These are phyloP conservation scores for Yamadazyma blattariae DNA, from an alignment of 1,139 yeast genomes.

Conservation along the genomic window DNA sequence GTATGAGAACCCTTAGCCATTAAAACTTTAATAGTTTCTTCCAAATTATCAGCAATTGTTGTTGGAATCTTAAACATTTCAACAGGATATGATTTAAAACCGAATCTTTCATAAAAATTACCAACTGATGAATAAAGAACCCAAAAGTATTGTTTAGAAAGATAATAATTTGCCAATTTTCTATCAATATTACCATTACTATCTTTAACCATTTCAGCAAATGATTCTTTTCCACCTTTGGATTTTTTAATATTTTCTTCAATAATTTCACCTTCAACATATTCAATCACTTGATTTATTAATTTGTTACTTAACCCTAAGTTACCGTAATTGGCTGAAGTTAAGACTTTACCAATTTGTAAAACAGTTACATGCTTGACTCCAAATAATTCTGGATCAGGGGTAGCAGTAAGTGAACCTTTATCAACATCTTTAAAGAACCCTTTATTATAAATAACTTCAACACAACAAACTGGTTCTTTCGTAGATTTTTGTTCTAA, in stretches of 20 bases:
- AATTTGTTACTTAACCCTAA: constrained; percentile 31
- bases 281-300: constrained; percentile 26
- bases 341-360: constrained; percentile 28
- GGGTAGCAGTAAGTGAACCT: constrained; percentile 26
- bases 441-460: constrained; percentile 26
- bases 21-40: constrained; percentile 20
- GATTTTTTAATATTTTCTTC: constrained; percentile 19
- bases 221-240: constrained; percentile 24
- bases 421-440: constrained; percentile 31
- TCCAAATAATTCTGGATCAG: constrained; percentile 35
- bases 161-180: constrained; percentile 32
- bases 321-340: constrained; percentile 24
- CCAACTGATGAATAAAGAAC: constrained; percentile 35
- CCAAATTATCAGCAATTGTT: constrained; percentile 19
- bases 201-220: constrained; percentile 29
- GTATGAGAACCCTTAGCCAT: constrained; percentile 12
- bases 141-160: constrained; percentile 40
- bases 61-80: constrained; percentile 35
- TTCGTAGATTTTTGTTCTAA: constrained; percentile 25
- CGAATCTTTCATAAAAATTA: constrained; percentile 33
- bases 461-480: constrained; percentile 25
- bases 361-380: constrained; percentile 29
- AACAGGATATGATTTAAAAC: constrained; percentile 37
- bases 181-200: constrained; percentile 28
- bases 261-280: constrained; percentile 30